Percentiles rank a stretch among this genome's conserved stretches.
phyloP scores from a whole-genome alignment of 2,329 filamentous ascomycete species.

The Fusarium robinianum region DNA sequence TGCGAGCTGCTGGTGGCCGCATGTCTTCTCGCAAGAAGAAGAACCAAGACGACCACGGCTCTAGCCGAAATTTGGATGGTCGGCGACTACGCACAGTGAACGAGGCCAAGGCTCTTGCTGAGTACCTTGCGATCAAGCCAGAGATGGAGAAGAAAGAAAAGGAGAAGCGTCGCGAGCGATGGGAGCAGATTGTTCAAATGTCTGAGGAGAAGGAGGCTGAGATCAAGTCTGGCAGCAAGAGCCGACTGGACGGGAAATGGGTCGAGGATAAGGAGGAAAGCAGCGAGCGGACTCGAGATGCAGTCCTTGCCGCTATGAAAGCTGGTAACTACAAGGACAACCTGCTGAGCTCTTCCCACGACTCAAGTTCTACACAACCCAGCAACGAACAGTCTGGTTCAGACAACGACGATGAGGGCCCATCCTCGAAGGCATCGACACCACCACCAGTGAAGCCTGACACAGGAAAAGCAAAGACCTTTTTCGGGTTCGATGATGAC shows the following conservation, averaged over 20 bases:
- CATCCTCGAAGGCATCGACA: slow-evolving; percentile 53
- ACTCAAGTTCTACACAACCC: slow-evolving; percentile 48
- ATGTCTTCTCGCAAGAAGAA: slow-evolving; percentile 96
- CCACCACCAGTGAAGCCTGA: slow-evolving; percentile 50
- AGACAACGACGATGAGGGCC: slow-evolving; percentile 47
- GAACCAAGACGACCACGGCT: slow-evolving; percentile 82
- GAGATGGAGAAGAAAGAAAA: slow-evolving; percentile 97
- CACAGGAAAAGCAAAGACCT: slow-evolving; percentile 52
- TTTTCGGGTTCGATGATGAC: slow-evolving; percentile 80
- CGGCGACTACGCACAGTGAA: slow-evolving; percentile 87
- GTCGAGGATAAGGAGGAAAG: slow-evolving; percentile 93
- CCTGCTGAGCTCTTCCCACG: slow-evolving; percentile 55
- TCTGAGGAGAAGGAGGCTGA: slow-evolving; percentile 85
- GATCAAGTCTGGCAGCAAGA: slow-evolving; percentile 72
- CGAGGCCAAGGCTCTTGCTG: slow-evolving; percentile 92
- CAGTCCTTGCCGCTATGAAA: slow-evolving; percentile 72
- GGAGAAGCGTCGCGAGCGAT: slow-evolving; percentile 79
- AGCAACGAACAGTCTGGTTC: slow-evolving; percentile 36
- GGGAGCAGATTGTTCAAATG: slow-evolving; percentile 85
- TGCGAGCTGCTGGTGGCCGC: slow-evolving; percentile 93
- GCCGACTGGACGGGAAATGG: slow-evolving; percentile 86
- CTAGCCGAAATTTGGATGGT: slow-evolving; percentile 91
- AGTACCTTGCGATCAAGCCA: slow-evolving; percentile 93
- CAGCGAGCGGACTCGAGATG: slow-evolving; percentile 78
- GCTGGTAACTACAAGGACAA: slow-evolving; percentile 66